Percentiles rank a stretch among this genome's conserved stretches.
phyloP scores from a whole-genome alignment of 2,329 filamentous ascomycete species.

The Fusarium chuoi region DNA sequence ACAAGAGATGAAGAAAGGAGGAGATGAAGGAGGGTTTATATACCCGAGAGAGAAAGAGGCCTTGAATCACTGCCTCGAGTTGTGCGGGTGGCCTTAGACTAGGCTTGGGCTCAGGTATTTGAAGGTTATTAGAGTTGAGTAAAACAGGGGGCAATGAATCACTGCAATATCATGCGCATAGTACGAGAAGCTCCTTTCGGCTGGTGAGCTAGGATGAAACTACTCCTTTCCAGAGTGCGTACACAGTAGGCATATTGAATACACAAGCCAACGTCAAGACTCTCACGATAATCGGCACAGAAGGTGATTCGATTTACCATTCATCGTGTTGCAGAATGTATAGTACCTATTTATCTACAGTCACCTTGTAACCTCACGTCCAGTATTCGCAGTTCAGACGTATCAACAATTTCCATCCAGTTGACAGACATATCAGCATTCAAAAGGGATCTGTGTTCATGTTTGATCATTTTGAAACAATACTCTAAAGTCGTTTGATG shows the following conservation, averaged over 20 bases:
- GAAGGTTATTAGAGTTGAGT: not conserved
- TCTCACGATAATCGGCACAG: rapidly evolving
- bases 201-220: not conserved
- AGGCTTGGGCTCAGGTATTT: not conserved
- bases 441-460: not conserved
- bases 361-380: rapidly evolving
- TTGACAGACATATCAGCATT: not conserved
- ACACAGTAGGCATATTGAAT: rapidly evolving
- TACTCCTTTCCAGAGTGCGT: not conserved
- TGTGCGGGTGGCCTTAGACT: not conserved
- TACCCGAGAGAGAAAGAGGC: not conserved
- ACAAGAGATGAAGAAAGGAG: rapidly evolving
- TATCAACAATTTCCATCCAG: no score
- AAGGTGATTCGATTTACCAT: rapidly evolving
- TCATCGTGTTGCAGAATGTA: rapidly evolving
- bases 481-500: not conserved
- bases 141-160: rapidly evolving
- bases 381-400: rapidly evolving
- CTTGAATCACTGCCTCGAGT: not conserved
- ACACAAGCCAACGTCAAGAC: no score
- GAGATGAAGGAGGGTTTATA: not conserved
- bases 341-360: not conserved
- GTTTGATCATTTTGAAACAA: not conserved
- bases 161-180: rapidly evolving
- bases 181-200: not conserved